Percentiles rank a stretch among this genome's conserved stretches.
Evolutionary conservation across 495 filamentous ascomycete species (phyloP).

Genomic region (Niebla homalea): DNA sequence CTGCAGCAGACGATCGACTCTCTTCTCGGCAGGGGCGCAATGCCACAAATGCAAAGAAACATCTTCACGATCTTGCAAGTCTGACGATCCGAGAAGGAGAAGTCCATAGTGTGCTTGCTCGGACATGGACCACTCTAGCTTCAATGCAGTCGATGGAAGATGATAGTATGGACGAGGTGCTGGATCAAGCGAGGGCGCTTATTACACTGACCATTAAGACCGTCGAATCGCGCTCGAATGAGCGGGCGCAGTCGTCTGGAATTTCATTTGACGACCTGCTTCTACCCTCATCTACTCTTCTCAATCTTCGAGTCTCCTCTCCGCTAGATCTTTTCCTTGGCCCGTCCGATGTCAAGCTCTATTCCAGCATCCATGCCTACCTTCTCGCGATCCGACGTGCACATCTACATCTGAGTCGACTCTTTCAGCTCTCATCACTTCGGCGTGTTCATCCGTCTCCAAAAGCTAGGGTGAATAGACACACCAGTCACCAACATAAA

Average conservation of each 20-base stretch:
- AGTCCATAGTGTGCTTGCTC: constrained; percentile 54
- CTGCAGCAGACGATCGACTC: constrained; percentile 68
- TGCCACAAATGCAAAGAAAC: constrained; percentile 14
- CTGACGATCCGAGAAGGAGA: constrained; percentile 78
- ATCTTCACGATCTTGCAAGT: constrained; percentile 28
- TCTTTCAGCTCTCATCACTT: constrained; percentile 73
- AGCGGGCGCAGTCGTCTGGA: not conserved
- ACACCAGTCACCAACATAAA: constrained; percentile 42
- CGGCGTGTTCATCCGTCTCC: constrained; percentile 63
- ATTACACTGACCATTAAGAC: constrained; percentile 49
- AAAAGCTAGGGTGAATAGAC: constrained; percentile 31
- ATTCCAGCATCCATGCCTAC: constrained; percentile 76
- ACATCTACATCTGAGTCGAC: constrained; percentile 62
- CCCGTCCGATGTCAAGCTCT: constrained; percentile 55
- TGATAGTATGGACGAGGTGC: constrained; percentile 56
- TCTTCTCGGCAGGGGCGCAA: constrained; percentile 31
- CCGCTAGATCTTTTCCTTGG: constrained; percentile 82
- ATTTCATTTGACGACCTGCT: constrained; percentile 63
- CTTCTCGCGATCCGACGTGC: constrained; percentile 70
- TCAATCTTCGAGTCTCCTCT: constrained; percentile 61
- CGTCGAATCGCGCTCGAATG: not conserved
- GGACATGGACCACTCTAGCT: constrained; percentile 65
- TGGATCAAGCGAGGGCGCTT: constrained; percentile 69
- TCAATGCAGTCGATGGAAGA: constrained; percentile 59
- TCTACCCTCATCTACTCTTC: constrained; percentile 57